Evolutionary conservation across 116 monocot species (phyloP), one percentile per base, ranked within the genome.

Genomic region (Iris pallida): DNA sequence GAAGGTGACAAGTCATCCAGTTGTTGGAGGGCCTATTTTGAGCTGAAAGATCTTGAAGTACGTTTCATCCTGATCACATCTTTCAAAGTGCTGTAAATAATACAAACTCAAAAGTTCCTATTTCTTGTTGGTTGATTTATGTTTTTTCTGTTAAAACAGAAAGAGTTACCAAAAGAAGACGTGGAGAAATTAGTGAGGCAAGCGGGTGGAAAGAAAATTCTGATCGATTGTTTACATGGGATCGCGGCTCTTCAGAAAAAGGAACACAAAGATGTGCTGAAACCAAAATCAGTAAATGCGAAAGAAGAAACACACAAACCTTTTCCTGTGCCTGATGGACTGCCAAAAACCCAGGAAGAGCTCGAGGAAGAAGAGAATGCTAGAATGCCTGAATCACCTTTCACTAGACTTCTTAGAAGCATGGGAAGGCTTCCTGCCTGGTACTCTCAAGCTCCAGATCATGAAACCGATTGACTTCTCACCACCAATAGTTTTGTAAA

Each of bases 21-120:
- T 69, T 99, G 98, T 71, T 99, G 98, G 98, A 80, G 55, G 43
- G 93, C 93, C 45, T 90, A 90, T 58, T 93, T 93, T 78, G 93
- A 93, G 57, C 76, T 99, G 20, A 82, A 84, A 71, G 79, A 99
- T 71, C 90, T 99, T 1, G 81, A 99, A 66, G 93, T 93, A 69
- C 59, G 63, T 64, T 12, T 44, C 10, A 59, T 65, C 7, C n/a
- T 54, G 43, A 44, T 2, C 9, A 43, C 10, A 16, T 7, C 19
- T 66, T 19, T 15, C 6, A 14, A 52, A 4, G 42, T 56, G 8
- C 5, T 20, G 6, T 8, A 3, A 51, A 20, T 13, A 5, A 52
- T 55, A 44, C 55, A 59, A 16, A 13, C 30, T 1, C 30, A 30
- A 30, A 30, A 30, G 30, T 30, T 30, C 18, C 0, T 2, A 11